Base-by-base conservation (phyloP, 306 rosid genomes). In the Gillenia trifoliata region DNA sequence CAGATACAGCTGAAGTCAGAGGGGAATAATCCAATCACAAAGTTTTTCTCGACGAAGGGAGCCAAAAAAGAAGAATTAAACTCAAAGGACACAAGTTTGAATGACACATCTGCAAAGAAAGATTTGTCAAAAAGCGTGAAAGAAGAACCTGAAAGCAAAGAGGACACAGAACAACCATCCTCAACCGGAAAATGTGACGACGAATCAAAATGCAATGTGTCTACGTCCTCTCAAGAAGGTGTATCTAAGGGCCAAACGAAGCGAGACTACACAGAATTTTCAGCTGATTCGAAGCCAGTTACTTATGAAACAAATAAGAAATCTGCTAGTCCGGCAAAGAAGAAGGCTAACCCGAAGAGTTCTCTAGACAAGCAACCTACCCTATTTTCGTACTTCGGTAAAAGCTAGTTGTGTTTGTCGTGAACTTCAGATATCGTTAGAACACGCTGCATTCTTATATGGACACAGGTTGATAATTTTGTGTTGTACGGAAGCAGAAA, bases 311-410 rank as follows among this genome's bases (percentile, higher is more conserved):
- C 65, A 13, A 83, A 65, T 64, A 70, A 82, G 76, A 67, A 55
- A 15, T 75, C 68, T 23, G 55, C 81, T 23, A 84, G 82, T 79
- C 89, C 91, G 9, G 84, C 57, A 66, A 88, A 73, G 85, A 93
- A 88, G 83, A 91, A 83, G 81, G 83, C 47, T 70, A 89, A 81
- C 64, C 22, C 70, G 43, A 93, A 86, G 77, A 40, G 50, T 75
- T 75, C 83, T 31, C 68, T 64, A 61, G 91, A 88, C 74, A 89
- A 91, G 73, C 97, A 87, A 60, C 84, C 88, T 41, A 83, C 90
- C 23, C 80, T 93, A 49, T 83, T 93, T 79, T 85, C 94, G 10
- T 91, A 66, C 86, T 91, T 88, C 1, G 83, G 91, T n/a, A 93
- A 82, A 81, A 85, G 77, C 85, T 91, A 78, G 79, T 57, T 26